Conservation (phyloP, 352 stramenopile species). For the Globisporangium radiosum region DNA sequence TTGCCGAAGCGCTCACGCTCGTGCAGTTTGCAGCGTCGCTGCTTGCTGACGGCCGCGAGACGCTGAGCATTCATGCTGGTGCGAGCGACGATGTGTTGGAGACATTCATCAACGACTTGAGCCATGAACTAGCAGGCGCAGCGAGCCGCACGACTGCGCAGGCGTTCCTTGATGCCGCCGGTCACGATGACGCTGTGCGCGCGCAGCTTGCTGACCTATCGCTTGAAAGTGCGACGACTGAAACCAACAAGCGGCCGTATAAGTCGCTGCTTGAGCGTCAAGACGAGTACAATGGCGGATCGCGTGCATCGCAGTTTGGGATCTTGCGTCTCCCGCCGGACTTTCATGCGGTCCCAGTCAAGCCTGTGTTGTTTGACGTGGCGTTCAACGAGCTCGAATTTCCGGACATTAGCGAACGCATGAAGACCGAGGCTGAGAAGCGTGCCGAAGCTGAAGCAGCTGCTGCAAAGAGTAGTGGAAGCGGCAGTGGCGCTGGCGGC, state of each 20-base stretch:
- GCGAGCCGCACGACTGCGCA: slow-evolving; percentile 64
- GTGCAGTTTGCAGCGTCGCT: slow-evolving; percentile 70
- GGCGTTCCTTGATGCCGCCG: slow-evolving; percentile 60
- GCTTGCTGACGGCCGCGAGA: slow-evolving; percentile 52
- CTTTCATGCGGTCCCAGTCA: slow-evolving; percentile 60
- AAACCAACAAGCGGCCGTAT: slow-evolving; percentile 6
- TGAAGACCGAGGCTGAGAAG: slow-evolving; percentile 74
- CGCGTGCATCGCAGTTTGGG: slow-evolving; percentile 44
- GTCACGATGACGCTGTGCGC: slow-evolving; percentile 44
- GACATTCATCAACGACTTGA: slow-evolving; percentile 51
- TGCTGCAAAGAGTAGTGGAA: slow-evolving; percentile 12
- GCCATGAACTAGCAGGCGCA: slow-evolving; percentile 54
- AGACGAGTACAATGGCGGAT: slow-evolving; percentile 44
- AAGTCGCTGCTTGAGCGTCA: slow-evolving; percentile 50
- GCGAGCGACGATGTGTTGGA: slow-evolving; percentile 58
- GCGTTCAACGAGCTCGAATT: slow-evolving; percentile 80
- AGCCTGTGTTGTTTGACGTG: slow-evolving; percentile 79
- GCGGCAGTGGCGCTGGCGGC: slow-evolving; percentile 19
- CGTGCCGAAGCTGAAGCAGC: slow-evolving; percentile 36
- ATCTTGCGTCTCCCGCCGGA: slow-evolving; percentile 58
- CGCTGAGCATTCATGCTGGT: slow-evolving; percentile 42
- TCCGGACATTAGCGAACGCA: slow-evolving; percentile 65
- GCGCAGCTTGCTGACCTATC: slow-evolving; percentile 62
- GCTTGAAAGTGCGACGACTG: slow-evolving; percentile 12
- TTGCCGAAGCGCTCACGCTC: slow-evolving; percentile 55